These are phyloP conservation scores for Roridomyces roridus DNA, from an alignment of 768 basidiomycete species.

Conservation along the genomic window DNA sequence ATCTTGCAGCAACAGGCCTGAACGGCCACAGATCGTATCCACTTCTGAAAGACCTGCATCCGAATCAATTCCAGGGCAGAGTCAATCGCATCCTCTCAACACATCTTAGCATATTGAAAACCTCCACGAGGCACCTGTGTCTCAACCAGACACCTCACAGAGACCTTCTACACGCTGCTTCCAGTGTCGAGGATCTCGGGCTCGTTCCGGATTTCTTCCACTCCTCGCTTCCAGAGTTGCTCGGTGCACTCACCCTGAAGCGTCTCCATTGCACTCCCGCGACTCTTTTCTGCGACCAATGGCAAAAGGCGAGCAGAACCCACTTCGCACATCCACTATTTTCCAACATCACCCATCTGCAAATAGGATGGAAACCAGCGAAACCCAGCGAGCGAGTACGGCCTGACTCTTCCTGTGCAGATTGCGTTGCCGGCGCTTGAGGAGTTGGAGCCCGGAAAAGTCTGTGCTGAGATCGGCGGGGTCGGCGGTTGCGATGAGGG, in stretches of 20 bases:
- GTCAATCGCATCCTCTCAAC: no score
- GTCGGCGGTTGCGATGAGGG: slow-evolving; percentile 8
- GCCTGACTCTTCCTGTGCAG: neutral
- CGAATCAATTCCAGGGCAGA: no score
- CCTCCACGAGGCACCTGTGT: no score
- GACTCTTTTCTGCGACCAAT: neutral
- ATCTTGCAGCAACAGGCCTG: no score
- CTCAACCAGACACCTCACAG: no score
- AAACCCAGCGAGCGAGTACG: neutral
- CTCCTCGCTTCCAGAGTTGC: neutral
- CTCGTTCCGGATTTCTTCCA: neutral
- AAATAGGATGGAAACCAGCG: neutral
- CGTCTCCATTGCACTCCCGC: neutral
- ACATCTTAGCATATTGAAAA: no score
- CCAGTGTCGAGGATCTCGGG: neutral
- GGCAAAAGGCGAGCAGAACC: no score
- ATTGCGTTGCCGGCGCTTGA: neutral
- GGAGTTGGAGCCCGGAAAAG: neutral
- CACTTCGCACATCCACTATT: neutral
- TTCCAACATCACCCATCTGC: slow-evolving; percentile 2
- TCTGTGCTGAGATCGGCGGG: slow-evolving; percentile 7
- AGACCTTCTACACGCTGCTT: neutral
- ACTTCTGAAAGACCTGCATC: no score
- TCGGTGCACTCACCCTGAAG: no score
- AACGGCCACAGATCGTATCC: no score